Evolutionary conservation across 2,329 filamentous ascomycete genomes (phyloP), one percentile per base, ranked within the genome.

Genomic region (Aspergillus spinulosporus): DNA sequence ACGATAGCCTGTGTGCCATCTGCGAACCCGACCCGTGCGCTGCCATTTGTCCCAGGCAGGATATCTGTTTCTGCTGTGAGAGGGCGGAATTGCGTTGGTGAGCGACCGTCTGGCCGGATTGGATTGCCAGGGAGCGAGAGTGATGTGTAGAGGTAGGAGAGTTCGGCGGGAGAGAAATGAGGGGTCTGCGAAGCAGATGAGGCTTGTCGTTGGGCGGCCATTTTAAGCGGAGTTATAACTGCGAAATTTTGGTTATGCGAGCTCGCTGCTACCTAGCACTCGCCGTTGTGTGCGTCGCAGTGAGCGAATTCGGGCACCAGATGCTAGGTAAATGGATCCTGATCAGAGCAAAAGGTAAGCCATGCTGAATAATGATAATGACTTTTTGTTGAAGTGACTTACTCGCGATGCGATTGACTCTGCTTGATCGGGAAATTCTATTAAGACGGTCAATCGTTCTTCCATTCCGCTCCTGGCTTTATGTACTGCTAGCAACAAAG

Each of bases 1-100:
- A 97, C 94, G 59, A 99, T 88, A 5, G 94, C 94, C 75, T 99
- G 94, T 1, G 92, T 96, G 49, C 94, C 94, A 72, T 99, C 94
- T 3, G 92, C 87, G 71, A 97, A 95, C 64, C 93, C 96, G 46
- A 99, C 88, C 34, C 95, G 86, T 58, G 94, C 93, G 74, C 90
- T 95, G 59, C 94, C 94, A 69, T 97, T 96, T 12, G 93, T 88
- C 46, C 88, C 87, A 0, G 94, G 92, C 0, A 99, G 82, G 55
- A 97, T 90, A 56, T 90, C 89, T 53, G 89, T 92, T 78, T 99
- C 94, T 58, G 94, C 94, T 14, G 88, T 85, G 56, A 99, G 80
- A 0, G 93, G 91, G 3, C 94, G 90, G 80, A 97, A 97, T 74
- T 97, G 90, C 34, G 86, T 89, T 15, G 91, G 80, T 14, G 84